Evolutionary conservation across 164 flowering plant genomes (phyloP).

Genomic region (Chloranthus sessilifolius): DNA sequence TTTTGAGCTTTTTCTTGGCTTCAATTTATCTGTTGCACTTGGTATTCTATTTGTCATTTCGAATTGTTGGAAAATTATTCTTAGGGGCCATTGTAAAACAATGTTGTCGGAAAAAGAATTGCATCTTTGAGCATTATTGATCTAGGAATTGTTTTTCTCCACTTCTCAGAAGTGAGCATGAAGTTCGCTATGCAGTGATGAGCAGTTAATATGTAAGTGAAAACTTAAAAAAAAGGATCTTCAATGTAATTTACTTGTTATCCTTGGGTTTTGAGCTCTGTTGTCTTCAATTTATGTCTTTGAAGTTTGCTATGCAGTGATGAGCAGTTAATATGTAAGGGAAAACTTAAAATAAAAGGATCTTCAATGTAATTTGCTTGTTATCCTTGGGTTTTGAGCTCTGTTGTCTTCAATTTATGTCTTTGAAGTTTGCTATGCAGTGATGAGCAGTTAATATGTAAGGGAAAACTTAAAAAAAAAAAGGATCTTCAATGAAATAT

Average conservation of each 20-base stretch:
- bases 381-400: neutral
- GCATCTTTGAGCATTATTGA: neutral
- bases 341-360: neutral
- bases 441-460: slow-evolving; percentile 31
- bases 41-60: no score
- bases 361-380: slow-evolving; percentile 4
- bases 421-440: slow-evolving; percentile 2
- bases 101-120: neutral
- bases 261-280: slow-evolving; percentile 59
- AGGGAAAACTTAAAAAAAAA: slow-evolving; percentile 17
- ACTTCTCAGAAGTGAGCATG: neutral
- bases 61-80: no score
- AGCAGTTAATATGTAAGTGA: slow-evolving; percentile 32
- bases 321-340: no score
- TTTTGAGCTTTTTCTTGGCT: slow-evolving; percentile 31
- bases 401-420: neutral
- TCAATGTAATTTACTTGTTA: slow-evolving; percentile 45
- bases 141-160: neutral
- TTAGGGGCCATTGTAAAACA: neutral
- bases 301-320: no score
- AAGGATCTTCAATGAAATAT: slow-evolving; percentile 36
- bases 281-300: neutral
- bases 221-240: slow-evolving; percentile 16
- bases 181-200: slow-evolving; percentile 17
- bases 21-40: no score